These are phyloP conservation scores for Solanum clarkiae DNA, from an alignment of 257 asterid species.

Conservation along the genomic window DNA sequence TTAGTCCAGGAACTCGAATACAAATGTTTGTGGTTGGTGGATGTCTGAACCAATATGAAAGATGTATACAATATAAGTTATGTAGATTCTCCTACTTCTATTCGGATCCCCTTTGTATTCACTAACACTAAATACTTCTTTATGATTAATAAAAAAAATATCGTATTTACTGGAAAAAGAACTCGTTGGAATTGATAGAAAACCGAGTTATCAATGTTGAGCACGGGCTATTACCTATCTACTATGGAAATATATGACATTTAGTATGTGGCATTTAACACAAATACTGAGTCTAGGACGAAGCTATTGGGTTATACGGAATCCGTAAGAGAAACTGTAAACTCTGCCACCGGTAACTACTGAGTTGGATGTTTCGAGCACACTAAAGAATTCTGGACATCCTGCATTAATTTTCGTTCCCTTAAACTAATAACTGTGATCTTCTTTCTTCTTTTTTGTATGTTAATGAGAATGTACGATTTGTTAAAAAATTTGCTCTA, in stretches of 20 bases:
- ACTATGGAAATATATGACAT: not conserved
- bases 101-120: not conserved
- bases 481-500: not conserved
- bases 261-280: not conserved
- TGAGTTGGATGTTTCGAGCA: not conserved
- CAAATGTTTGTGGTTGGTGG: not conserved
- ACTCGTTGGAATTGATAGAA: not conserved
- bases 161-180: not conserved
- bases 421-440: not conserved
- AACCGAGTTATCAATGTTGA: not conserved
- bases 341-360: not conserved
- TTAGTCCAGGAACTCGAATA: not conserved
- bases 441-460: not conserved
- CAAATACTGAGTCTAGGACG: not conserved
- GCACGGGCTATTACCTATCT: not conserved
- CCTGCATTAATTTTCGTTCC: not conserved
- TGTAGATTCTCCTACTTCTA: not conserved
- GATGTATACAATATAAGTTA: not conserved
- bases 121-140: not conserved
- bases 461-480: not conserved
- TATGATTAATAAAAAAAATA: not conserved
- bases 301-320: not conserved
- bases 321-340: not conserved
- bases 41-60: not conserved
- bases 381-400: not conserved